Evolutionary conservation across 306 rosid genomes (phyloP), one percentile per base, ranked within the genome.

Genomic region (Trichosanthes cucumerina): DNA sequence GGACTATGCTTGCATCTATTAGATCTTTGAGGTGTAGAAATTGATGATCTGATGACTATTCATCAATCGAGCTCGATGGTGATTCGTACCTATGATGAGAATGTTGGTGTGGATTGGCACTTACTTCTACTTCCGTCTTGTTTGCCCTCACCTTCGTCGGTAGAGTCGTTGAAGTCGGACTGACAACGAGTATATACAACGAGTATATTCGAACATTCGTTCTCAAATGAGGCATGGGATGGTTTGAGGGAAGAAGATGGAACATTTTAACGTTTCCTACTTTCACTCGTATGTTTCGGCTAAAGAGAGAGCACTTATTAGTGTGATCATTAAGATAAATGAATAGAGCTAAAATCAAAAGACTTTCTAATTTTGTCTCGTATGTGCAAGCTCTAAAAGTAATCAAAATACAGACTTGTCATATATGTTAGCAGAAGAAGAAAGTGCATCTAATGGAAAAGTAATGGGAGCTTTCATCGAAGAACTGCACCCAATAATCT

Each of bases 251-350:
- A 28, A 28, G 33, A 28, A 28, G 87, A 38, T 44, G 82, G 18
- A 56, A n/a, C n/a, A n/a, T n/a, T n/a, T n/a, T 71, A 76, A n/a
- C 33, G 36, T 59, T 84, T 80, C 72, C 66, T 83, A 71, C 69
- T 76, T 83, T 64, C 83, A 58, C 81, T 78, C 59, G 70, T 58
- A 70, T 19, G 78, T 88, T 87, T 80, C 79, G 66, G 73, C 72
- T 59, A 62, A 34, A 62, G 77, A 79, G 41, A 23, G 34, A 54
- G n/a, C 34, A 53, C 16, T 3, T n/a, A 39, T 86, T 39, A 78
- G 80, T 75, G 62, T 33, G 59, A 43, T 13, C 43, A 21, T 53
- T 15, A 18, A 8, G 28, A 77, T 16, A 73, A 44, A 41, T 9
- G 16, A 18, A 43, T 16, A 6, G 18, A 71, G 60, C 33, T 43